Base-by-base conservation (phyloP, 2,329 filamentous ascomycete species). In the Capronia epimyces region DNA sequence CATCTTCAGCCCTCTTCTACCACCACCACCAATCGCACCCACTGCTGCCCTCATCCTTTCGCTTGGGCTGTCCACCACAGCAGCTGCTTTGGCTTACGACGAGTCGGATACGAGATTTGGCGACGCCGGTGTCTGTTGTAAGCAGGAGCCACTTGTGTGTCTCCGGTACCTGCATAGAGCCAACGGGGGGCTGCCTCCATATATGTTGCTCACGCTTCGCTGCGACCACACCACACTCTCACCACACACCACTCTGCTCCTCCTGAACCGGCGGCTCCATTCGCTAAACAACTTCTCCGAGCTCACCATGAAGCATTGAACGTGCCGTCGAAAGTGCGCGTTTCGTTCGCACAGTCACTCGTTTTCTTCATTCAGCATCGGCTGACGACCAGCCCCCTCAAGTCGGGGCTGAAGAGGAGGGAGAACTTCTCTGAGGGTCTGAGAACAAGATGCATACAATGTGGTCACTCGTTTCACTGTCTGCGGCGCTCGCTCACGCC, bases 381-480 rank as follows among this genome's bases (percentile, higher is more conserved):
- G 9, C 43, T 32, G 36, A 40, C 20, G 46, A 43, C 25, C 49
- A 45, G 53, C 3, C 20, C 7, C 49, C 48, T 46, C 24, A 36
- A 29, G 20, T 34, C 27, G 22, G 44, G 24, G 21, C 42, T 20
- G 15, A 27, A 36, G 41, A 49, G 32, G 45, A 52, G 45, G 18
- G 34, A 41, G 20, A 21, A 39, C 20, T 12, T 34, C n/a, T 21
- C 34, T 24, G 37, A 29, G 18, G 18, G 8, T n/a, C 15, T 36
- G 43, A 43, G 13, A 55, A 52, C 36, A 46, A 43, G 13, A 55
- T 55, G 53, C 39, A 43, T 42, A 29, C 22, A n/a, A 21, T 50
- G 16, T 49, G 46, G 49, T 36, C 46, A 20, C 24, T 55, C 37
- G 36, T 52, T 41, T 31, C 27, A 20, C 32, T 49, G 10, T 36